Evolutionary conservation across 805 yeast species (phyloP).

Genomic region (Isabelozyma pseudorhagii): DNA sequence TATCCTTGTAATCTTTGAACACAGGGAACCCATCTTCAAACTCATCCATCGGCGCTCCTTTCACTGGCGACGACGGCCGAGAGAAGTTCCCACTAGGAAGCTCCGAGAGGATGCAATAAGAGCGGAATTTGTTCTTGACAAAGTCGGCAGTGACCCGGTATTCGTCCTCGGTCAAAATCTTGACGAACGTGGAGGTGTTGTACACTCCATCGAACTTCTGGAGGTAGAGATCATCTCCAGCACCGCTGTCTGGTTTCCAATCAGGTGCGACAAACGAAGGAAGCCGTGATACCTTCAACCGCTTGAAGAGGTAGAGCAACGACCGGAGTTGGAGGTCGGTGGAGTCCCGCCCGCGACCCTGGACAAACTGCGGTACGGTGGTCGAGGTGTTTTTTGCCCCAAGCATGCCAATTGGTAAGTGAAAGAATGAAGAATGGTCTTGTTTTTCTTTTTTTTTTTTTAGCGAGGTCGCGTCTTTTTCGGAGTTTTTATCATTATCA

Average conservation of each 20-base stretch:
- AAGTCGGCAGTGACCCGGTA: slow-evolving; percentile 67
- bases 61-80: slow-evolving; percentile 17
- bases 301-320: neutral
- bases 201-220: slow-evolving; percentile 54
- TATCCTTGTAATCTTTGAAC: slow-evolving; percentile 20
- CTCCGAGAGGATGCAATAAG: slow-evolving; percentile 53
- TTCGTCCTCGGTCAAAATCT: slow-evolving; percentile 47
- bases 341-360: neutral
- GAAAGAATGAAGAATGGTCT: neutral
- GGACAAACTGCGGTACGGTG: neutral
- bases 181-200: slow-evolving; percentile 44
- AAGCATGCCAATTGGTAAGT: neutral
- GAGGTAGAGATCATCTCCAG: neutral
- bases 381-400: neutral
- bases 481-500: too few relatives aligned
- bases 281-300: neutral
- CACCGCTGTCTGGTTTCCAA: neutral
- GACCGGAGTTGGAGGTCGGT: neutral
- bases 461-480: too few relatives aligned
- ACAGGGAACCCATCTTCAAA: slow-evolving; percentile 10
- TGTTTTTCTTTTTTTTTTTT: too few relatives aligned
- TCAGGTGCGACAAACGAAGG: neutral
- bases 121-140: slow-evolving; percentile 62
- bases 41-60: slow-evolving; percentile 6
- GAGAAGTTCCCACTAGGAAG: slow-evolving; percentile 33